Base-by-base conservation (phyloP, 164 flowering plant genomes). In the Annona squamosa region DNA sequence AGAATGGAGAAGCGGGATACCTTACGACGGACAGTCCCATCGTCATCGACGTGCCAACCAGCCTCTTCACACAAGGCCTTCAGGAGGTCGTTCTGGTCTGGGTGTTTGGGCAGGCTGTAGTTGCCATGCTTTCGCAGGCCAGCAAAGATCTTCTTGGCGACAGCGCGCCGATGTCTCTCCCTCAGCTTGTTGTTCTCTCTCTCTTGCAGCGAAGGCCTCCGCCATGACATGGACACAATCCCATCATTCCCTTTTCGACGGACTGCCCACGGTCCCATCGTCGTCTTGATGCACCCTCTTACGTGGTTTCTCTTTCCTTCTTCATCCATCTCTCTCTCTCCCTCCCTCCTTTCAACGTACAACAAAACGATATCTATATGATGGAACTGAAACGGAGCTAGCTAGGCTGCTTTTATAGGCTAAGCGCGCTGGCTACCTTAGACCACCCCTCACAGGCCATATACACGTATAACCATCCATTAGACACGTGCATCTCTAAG, bases 21-120 rank as follows among this genome's bases (percentile, higher is more conserved):
- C 85, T 88, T 88, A 48, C 76, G 76, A 64, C 26, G 81, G 67
- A 81, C 75, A 68, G 87, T 84, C 5, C 94, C 94, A 77, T 88
- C 92, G 0, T 86, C 87, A 12, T 83, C 85, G 37, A 90, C 89
- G 46, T 82, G 82, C 89, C 90, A 90, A 0, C 92, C 90, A 4
- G 90, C 89, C 67, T 88, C 91, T n/a, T 76, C 70, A 74, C 91
- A 85, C 2, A 90, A 79, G 12, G 90, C 91, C 74, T 72, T 86
- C 65, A 88, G 80, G n/a, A 90, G 26, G 48, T 85, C 86, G 73
- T 87, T 88, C 52, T 73, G 76, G 68, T 86, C 90, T 1, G 87
- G 80, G 74, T 88, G 82, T 72, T 82, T 88, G 0, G 90, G 88
- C 7, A 90, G 82, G 0, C 78, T 45, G 77, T 86, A 87, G 78